Evolutionary conservation across 345 rosid species (phyloP), one percentile per base, ranked within the genome.

Genomic region (Lagerstroemia speciosa): DNA sequence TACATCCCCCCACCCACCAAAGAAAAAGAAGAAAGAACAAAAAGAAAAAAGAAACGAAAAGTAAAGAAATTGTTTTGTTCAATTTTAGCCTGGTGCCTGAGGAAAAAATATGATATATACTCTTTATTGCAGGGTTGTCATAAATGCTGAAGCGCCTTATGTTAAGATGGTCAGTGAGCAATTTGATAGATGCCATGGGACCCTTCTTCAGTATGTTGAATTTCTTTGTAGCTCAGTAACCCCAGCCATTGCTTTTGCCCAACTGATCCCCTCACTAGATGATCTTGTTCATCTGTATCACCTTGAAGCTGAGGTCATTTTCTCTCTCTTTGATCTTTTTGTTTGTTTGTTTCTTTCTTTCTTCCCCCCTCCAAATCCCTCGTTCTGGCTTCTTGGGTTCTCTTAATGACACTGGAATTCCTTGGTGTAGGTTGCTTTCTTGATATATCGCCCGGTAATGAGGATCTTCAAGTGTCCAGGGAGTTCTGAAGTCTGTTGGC

Each of bases 91-190:
- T 1, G 26, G 8, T 22, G 55, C 24, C 24, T 5, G 7, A 19
- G 34, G 64, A 8, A 60, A 52, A 60, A 27, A 60, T 62, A n/a
- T 31, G 32, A 52, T 16, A 26, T 38, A 43, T 60, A 45, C 32
- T 31, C 65, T 74, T 69, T 69, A 55, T 43, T 90, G 76, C 93
- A 95, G 99, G 78, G 91, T 95, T 75, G 84, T 95, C 73, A 88
- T 88, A 76, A 90, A 85, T 78, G 91, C 98, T 43, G 92, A 87
- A 75, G 98, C 96, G 43, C 97, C 98, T 30, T 92, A 95, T 72
- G 90, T 92, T 74, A 95, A 95, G 85, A 95, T 95, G 99, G 99
- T 95, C 67, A 86, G 98, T 65, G 98, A 95, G 77, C 94, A 95
- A 77, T 95, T 95, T 75, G 99, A 95, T 76, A 86, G 99, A 78